These are phyloP conservation scores for Singerocomus rubriflavus DNA, from an alignment of 1,284 basidiomycete species.

Conservation along the genomic window DNA sequence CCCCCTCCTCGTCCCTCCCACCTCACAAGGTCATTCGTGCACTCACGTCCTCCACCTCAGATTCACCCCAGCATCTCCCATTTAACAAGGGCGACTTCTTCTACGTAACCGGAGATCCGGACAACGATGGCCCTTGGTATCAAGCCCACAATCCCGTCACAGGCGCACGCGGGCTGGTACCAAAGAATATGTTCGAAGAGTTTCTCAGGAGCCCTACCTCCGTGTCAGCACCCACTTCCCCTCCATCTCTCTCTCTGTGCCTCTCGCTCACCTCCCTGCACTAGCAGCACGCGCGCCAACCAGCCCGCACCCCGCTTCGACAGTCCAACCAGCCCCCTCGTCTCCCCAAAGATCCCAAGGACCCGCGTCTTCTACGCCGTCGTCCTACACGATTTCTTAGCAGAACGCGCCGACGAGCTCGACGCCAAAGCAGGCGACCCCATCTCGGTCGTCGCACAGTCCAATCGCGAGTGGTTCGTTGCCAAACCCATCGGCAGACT, in stretches of 20 bases:
- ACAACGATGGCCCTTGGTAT: conserved; percentile 63
- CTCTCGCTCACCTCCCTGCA: not conserved
- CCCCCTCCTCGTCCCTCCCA: conserved; percentile 68
- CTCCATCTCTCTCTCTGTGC: not conserved
- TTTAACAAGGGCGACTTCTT: conserved; percentile 98
- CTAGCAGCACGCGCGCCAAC: conserved; percentile 41
- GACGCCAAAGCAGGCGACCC: conserved; percentile 93
- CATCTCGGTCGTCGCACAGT: conserved; percentile 89
- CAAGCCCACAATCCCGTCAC: conserved; percentile 91
- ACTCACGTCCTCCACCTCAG: conserved; percentile 64
- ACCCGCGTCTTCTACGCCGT: conserved; percentile 83
- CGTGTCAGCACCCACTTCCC: conserved; percentile 47
- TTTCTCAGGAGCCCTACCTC: conserved; percentile 67
- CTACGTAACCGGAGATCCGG: conserved; percentile 82
- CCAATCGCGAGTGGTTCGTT: conserved; percentile 88
- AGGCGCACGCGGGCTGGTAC: conserved; percentile 89
- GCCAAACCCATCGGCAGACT: conserved; percentile 94
- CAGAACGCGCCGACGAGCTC: conserved; percentile 95
- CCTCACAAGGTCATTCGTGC: conserved; percentile 97
- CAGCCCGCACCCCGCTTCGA: conserved; percentile 27
- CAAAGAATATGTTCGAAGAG: conserved; percentile 83
- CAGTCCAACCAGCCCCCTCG: conserved; percentile 23
- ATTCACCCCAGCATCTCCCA: conserved; percentile 82
- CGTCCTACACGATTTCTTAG: conserved; percentile 92
- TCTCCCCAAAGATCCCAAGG: conserved; percentile 39